Conservation (phyloP, 495 filamentous ascomycete genomes). For the Neurospora sp. region DNA sequence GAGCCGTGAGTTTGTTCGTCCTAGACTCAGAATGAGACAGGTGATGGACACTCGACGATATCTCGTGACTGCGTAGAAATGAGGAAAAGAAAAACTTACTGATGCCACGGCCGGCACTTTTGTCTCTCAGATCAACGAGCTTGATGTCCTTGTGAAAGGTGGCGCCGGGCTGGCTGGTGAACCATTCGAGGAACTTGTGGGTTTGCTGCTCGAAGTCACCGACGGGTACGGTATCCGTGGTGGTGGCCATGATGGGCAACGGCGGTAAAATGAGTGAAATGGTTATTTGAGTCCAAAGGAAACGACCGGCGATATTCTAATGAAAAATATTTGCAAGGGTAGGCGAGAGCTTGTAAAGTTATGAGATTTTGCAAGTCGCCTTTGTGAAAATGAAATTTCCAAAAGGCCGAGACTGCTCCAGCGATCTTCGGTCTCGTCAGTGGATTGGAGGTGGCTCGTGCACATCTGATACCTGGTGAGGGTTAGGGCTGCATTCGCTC, state of each 20-base stretch:
- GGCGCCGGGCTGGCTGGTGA: conserved; percentile 31
- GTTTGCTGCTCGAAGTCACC: conserved; percentile 24
- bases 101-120: conserved; percentile 35
- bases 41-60: background rate
- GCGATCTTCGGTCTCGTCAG: background rate
- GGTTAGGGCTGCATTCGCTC: background rate
- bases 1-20: background rate
- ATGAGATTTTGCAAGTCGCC: background rate
- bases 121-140: conserved; percentile 31
- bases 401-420: background rate
- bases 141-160: conserved; percentile 35
- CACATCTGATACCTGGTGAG: background rate
- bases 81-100: conserved; percentile 13
- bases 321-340: background rate
- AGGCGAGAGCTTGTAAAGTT: background rate
- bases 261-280: background rate
- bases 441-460: background rate
- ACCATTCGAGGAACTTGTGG: conserved; percentile 33
- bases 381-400: background rate
- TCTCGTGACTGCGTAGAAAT: no score
- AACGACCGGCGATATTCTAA: background rate
- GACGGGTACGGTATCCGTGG: background rate
- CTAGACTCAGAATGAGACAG: background rate
- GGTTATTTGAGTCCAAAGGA: background rate
- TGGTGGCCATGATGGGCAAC: background rate